phyloP scores from a whole-genome alignment of 345 rosid genomes.

The Balakata baccata region DNA sequence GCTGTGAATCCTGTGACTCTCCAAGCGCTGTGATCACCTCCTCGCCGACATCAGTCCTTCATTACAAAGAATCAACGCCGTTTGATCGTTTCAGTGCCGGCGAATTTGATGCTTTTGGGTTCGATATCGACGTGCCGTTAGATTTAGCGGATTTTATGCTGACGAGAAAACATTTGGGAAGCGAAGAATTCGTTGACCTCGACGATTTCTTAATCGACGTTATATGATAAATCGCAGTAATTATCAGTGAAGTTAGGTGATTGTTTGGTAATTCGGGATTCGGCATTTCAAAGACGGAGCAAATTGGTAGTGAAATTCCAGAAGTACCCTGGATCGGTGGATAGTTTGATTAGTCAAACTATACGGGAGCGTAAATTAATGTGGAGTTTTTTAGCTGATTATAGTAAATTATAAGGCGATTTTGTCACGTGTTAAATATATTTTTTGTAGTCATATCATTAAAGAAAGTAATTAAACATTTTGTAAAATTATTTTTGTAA shows the following conservation, averaged over 20 bases:
- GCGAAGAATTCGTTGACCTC: conserved; percentile 30
- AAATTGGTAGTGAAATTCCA: not conserved
- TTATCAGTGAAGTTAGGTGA: not conserved
- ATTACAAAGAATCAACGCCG: conserved; percentile 16
- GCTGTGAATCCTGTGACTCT: conserved; percentile 7
- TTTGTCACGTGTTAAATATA: no score
- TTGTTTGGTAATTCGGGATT: not conserved
- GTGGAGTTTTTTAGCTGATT: not conserved
- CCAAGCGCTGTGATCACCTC: conserved; percentile 3
- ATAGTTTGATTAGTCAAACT: conserved; percentile 8
- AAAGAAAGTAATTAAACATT: no score
- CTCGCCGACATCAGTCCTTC: conserved; percentile 43
- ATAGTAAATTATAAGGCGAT: no score
- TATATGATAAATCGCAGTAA: not conserved
- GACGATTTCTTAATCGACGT: conserved; percentile 36
- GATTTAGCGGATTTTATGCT: conserved; percentile 10
- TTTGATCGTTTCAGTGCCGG: not conserved
- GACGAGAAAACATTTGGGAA: conserved; percentile 2
- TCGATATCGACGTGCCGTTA: conserved; percentile 24
- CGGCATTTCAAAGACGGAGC: no score
- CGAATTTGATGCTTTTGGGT: conserved; percentile 18
- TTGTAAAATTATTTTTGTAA: no score
- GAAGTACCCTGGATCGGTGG: not conserved
- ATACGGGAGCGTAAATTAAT: conserved; percentile 6
- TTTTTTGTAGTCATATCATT: no score